These are phyloP conservation scores for Amanita subjunquillea DNA, from an alignment of 768 basidiomycete species.

Conservation along the genomic window DNA sequence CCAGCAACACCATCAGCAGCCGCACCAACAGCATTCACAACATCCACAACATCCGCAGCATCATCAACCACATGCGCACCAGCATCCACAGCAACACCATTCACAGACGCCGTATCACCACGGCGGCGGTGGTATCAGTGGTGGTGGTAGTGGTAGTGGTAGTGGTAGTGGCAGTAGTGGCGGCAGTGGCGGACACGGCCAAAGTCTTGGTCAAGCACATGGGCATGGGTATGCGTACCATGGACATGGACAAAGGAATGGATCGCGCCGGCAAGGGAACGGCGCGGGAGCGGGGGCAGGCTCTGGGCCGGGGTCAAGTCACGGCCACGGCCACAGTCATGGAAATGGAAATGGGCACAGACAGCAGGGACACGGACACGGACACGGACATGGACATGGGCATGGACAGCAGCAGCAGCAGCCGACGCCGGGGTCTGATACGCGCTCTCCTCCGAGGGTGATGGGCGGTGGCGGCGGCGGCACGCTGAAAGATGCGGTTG, in stretches of 20 bases:
- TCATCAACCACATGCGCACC: background rate
- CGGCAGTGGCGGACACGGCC: too few species aligned
- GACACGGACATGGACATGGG: background rate
- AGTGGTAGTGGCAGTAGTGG: background rate
- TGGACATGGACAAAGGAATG: too few species aligned
- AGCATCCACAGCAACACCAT: background rate
- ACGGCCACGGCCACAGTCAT: too few species aligned
- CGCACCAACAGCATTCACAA: background rate
- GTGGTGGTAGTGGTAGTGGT: too few species aligned
- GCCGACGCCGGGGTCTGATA: conserved; percentile 2
- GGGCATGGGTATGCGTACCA: too few species aligned
- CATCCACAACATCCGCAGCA: background rate
- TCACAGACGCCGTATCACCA: background rate
- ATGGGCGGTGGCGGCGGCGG: background rate
- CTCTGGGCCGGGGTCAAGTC: too few species aligned
- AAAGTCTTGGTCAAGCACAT: too few species aligned
- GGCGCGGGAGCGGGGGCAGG: too few species aligned
- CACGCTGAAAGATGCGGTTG: background rate
- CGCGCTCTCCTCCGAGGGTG: background rate
- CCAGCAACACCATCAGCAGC: background rate
- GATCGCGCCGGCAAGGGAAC: too few species aligned
- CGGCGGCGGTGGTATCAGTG: background rate
- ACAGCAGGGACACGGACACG: too few species aligned
- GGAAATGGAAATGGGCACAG: too few species aligned
- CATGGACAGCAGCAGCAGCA: conserved; percentile 3